Percentiles rank a stretch among this genome's conserved stretches.
phyloP scores from a whole-genome alignment of 2,329 filamentous ascomycete species.

The Cladophialophora yegresii region DNA sequence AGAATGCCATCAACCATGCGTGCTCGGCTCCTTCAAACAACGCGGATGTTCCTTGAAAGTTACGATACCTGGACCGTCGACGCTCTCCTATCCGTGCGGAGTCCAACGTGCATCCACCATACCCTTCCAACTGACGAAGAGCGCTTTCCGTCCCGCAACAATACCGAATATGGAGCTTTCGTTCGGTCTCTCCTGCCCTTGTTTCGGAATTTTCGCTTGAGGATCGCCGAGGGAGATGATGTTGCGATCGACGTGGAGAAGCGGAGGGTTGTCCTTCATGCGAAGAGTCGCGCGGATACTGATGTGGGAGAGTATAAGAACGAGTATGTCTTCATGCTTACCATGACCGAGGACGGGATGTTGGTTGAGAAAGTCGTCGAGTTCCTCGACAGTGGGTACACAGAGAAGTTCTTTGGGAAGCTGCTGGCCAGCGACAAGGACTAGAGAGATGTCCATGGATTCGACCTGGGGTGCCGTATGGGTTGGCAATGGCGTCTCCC shows the following conservation, averaged over 20 bases:
- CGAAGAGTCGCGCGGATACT: neutral
- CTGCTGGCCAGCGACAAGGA: neutral
- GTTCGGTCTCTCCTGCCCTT: neutral
- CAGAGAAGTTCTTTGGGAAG: neutral
- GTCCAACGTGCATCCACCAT: neutral
- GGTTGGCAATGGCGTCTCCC: neutral
- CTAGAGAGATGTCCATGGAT: neutral
- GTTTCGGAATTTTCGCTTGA: neutral
- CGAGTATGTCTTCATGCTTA: slow-evolving; percentile 3
- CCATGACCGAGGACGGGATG: slow-evolving; percentile 3
- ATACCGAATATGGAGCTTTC: neutral
- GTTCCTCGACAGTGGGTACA: slow-evolving; percentile 1
- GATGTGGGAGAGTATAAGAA: neutral
- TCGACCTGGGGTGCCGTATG: neutral
- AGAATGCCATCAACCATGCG: neutral
- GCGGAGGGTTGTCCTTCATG: neutral
- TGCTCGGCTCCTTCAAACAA: neutral
- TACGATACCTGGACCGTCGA: slow-evolving; percentile 1
- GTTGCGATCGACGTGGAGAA: neutral
- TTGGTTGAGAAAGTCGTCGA: slow-evolving; percentile 1
- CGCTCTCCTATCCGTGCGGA: neutral
- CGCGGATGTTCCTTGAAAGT: neutral
- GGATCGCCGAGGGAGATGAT: neutral
- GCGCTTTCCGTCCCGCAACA: neutral
- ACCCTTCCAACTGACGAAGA: neutral